These are phyloP conservation scores for Lentinula sp. DNA, from an alignment of 768 basidiomycete species.

Conservation along the genomic window DNA sequence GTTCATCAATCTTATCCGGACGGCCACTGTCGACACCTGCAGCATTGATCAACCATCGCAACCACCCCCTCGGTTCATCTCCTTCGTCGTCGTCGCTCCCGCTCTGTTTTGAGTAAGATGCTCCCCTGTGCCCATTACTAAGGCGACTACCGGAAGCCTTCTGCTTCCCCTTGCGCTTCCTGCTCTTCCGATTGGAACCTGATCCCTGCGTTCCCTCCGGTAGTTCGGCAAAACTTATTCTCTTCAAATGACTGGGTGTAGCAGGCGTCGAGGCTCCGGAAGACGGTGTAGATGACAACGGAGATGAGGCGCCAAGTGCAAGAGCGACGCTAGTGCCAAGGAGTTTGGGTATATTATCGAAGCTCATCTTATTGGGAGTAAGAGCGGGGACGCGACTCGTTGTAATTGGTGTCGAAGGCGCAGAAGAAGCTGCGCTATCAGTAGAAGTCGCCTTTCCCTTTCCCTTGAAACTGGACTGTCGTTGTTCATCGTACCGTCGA, in stretches of 20 bases:
- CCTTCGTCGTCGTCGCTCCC: background rate
- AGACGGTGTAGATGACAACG: constrained; percentile 31
- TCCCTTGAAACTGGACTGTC: constrained; percentile 40
- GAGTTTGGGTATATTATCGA: constrained; percentile 10
- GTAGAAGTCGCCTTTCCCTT: background rate
- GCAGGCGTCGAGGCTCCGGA: constrained; percentile 58
- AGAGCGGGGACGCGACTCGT: background rate
- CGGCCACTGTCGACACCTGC: background rate
- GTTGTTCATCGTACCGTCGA: constrained; percentile 15
- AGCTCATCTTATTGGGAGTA: constrained; percentile 5
- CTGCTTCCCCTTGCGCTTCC: constrained; percentile 1
- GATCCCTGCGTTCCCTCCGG: constrained; percentile 29
- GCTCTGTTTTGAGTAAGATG: background rate
- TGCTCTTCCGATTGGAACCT: background rate
- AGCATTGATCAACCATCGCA: background rate
- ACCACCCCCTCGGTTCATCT: background rate
- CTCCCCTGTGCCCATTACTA: background rate
- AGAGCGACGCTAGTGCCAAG: constrained; percentile 17
- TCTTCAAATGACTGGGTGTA: constrained; percentile 53
- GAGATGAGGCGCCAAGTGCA: constrained; percentile 12
- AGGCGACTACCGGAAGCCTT: background rate
- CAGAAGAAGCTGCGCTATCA: background rate
- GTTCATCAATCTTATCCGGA: background rate
- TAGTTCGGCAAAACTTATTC: constrained; percentile 74
- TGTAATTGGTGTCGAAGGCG: background rate